Conservation (phyloP, 345 rosid species). For the Tarenaya hassleriana region DNA sequence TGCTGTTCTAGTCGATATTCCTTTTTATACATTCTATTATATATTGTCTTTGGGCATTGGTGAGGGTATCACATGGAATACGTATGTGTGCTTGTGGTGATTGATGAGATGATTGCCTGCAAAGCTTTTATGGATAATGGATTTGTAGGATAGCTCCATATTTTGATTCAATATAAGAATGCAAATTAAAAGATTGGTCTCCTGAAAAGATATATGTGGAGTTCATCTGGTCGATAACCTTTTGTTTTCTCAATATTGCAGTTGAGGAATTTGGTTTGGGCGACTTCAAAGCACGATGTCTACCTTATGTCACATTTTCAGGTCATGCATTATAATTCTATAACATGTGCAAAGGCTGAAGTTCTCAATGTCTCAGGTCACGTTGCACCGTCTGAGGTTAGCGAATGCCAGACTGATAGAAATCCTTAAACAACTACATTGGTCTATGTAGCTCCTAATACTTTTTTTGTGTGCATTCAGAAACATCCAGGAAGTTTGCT, state of each 20-base stretch:
- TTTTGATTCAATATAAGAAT: no score
- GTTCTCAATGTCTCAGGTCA: slow-evolving; percentile 70
- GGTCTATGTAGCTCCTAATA: background rate
- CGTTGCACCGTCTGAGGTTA: slow-evolving; percentile 66
- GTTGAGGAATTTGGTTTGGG: slow-evolving; percentile 86
- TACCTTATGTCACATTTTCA: slow-evolving; percentile 64
- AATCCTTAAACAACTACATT: background rate
- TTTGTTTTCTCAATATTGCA: slow-evolving; percentile 32
- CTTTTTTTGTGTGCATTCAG: slow-evolving; percentile 24
- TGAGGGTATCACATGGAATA: no score
- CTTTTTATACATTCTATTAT: background rate
- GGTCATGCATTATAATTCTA: slow-evolving; percentile 60
- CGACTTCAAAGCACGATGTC: slow-evolving; percentile 78
- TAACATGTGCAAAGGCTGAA: slow-evolving; percentile 43
- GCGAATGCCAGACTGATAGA: slow-evolving; percentile 16
- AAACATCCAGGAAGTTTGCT: slow-evolving; percentile 48
- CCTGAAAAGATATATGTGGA: background rate
- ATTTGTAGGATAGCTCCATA: background rate
- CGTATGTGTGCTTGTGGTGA: no score
- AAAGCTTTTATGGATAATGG: background rate
- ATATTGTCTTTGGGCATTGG: background rate
- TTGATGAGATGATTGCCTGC: no score
- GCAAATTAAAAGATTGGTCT: background rate
- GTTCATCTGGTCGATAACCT: background rate
- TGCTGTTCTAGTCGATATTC: background rate